A percentile compares a stretch with the other conserved stretches of the same genome.
Conservation (phyloP, 129 eudicot species). For the Artemisia annua region DNA sequence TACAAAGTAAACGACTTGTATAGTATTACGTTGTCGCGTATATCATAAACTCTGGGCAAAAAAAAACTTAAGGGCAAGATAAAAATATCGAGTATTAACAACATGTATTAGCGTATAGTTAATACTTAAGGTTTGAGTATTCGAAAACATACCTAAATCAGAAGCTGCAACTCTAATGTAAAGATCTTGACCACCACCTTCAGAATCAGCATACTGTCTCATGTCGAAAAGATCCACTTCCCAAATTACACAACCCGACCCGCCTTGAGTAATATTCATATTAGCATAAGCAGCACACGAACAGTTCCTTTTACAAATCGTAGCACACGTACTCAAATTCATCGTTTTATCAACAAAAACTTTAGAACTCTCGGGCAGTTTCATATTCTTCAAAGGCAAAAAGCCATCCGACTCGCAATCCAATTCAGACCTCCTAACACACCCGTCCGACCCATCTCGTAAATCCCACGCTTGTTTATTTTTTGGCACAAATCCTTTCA, state of each 20-base stretch:
- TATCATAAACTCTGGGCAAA: too few relatives aligned
- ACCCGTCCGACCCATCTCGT: slow-evolving; percentile 76
- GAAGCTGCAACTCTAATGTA: slow-evolving; percentile 57
- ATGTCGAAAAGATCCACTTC: slow-evolving; percentile 55
- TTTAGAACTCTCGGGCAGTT: slow-evolving; percentile 54
- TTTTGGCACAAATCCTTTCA: slow-evolving; percentile 50
- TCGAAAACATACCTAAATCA: slow-evolving; percentile 61
- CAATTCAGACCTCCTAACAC: slow-evolving; percentile 45
- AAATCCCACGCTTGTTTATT: slow-evolving; percentile 49
- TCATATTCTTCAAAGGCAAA: slow-evolving; percentile 47
- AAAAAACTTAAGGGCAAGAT: background rate
- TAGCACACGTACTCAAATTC: slow-evolving; percentile 43
- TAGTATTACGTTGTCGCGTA: too few relatives aligned
- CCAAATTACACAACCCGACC: slow-evolving; percentile 82
- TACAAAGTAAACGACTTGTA: too few relatives aligned
- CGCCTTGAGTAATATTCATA: slow-evolving; percentile 42
- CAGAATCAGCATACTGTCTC: slow-evolving; percentile 60
- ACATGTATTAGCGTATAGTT: background rate
- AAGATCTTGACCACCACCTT: slow-evolving; percentile 76
- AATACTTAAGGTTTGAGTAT: background rate
- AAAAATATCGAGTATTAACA: too few relatives aligned
- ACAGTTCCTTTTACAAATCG: slow-evolving; percentile 53
- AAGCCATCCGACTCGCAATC: slow-evolving; percentile 60
- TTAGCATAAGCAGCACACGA: slow-evolving; percentile 56
- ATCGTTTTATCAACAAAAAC: slow-evolving; percentile 44